Conservation (phyloP, 2,329 filamentous ascomycete species). For the Periconia digitata region DNA sequence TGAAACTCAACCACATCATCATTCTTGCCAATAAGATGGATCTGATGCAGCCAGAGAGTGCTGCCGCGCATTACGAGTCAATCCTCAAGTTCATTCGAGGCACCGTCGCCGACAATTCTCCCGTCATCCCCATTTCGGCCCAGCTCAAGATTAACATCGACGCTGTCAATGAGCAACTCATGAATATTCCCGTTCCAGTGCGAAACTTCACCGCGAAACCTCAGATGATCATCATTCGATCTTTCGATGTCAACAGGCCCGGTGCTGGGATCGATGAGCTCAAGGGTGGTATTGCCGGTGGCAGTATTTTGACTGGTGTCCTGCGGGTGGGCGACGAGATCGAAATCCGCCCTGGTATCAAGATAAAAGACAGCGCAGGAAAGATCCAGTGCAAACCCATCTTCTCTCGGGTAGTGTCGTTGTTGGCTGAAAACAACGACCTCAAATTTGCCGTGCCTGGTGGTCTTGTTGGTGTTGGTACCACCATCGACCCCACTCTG, state of each 20-base stretch:
- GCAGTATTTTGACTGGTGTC: conserved; percentile 93
- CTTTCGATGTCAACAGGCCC: conserved; percentile 99
- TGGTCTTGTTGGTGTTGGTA: conserved; percentile 95
- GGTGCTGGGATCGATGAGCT: conserved; percentile 98
- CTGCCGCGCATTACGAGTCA: conserved; percentile 90
- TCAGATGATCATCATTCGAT: conserved; percentile 99
- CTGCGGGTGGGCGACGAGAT: conserved; percentile 97
- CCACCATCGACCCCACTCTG: conserved; percentile 93
- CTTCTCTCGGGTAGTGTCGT: conserved; percentile 89
- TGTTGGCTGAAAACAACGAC: conserved; percentile 98
- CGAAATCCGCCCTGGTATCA: conserved; percentile 97
- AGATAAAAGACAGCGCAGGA: conserved; percentile 90
- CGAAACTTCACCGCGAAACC: conserved; percentile 90
- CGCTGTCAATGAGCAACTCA: conserved; percentile 92
- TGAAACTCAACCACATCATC: conserved; percentile 99
- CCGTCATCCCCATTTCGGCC: conserved; percentile 94
- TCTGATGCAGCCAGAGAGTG: conserved; percentile 93
- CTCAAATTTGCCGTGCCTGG: conserved; percentile 98
- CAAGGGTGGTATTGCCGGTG: conserved; percentile 98
- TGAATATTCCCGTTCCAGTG: conserved; percentile 89
- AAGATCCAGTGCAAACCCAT: conserved; percentile 96
- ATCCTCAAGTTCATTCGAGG: conserved; percentile 96
- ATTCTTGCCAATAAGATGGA: conserved; percentile 99
- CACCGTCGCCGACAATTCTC: conserved; percentile 91
- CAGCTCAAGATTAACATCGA: conserved; percentile 99